Evolutionary conservation across 2,329 filamentous ascomycete species (phyloP).

Genomic region (Paecilomyces variotii): DNA sequence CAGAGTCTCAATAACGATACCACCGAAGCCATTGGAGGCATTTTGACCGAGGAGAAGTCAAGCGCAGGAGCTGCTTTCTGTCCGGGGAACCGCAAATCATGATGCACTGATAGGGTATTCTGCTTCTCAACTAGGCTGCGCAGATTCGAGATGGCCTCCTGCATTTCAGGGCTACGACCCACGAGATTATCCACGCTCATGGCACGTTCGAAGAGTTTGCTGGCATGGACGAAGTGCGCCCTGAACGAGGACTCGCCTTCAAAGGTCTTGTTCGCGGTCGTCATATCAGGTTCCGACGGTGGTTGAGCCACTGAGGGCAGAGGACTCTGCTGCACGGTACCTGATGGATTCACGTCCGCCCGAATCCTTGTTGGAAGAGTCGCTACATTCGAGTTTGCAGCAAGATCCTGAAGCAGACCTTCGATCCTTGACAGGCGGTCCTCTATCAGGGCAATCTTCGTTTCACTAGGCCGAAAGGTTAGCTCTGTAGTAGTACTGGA

Average conservation of each 20-base stretch:
- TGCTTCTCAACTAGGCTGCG: slow-evolving; percentile 33
- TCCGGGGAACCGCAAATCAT: slow-evolving; percentile 20
- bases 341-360: not conserved
- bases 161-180: slow-evolving; percentile 30
- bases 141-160: slow-evolving; percentile 28
- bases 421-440: slow-evolving; percentile 44
- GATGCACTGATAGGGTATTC: slow-evolving; percentile 16
- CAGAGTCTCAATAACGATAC: slow-evolving; percentile 22
- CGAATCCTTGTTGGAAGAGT: not conserved
- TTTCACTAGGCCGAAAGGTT: slow-evolving; percentile 32
- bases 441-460: slow-evolving; percentile 47
- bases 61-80: slow-evolving; percentile 15
- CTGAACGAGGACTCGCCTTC: slow-evolving; percentile 44
- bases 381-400: slow-evolving; percentile 16
- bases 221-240: slow-evolving; percentile 42
- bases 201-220: slow-evolving; percentile 34
- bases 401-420: slow-evolving; percentile 29
- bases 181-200: slow-evolving; percentile 27
- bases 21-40: slow-evolving; percentile 29
- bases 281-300: slow-evolving; percentile 13
- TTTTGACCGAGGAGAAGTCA: slow-evolving; percentile 25
- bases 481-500: slow-evolving; percentile 1
- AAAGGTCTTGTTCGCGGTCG: slow-evolving; percentile 23
- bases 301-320: slow-evolving; percentile 16
- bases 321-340: slow-evolving; percentile 8